These are phyloP conservation scores for Fusarium sacchari DNA, from an alignment of 2,329 filamentous ascomycete genomes.

Conservation along the genomic window DNA sequence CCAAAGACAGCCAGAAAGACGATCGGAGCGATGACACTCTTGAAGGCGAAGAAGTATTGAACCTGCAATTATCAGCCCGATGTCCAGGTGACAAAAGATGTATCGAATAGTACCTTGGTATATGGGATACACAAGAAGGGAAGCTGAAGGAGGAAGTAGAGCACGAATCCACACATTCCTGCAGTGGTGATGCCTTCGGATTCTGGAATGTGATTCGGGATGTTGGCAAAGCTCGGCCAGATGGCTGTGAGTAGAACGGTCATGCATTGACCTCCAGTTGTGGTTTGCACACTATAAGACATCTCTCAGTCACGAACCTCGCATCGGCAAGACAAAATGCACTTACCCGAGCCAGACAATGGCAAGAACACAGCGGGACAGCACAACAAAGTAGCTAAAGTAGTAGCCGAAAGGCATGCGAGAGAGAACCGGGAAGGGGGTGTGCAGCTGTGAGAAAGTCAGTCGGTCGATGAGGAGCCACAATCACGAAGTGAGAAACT, in stretches of 20 bases:
- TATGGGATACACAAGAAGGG: slow-evolving; percentile 6
- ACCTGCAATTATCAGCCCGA: neutral
- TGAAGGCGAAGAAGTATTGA: slow-evolving; percentile 7
- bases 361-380: slow-evolving; percentile 9
- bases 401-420: slow-evolving; percentile 13
- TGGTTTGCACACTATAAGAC: slow-evolving; percentile 1
- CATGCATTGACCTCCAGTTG: slow-evolving; percentile 15
- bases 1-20: slow-evolving; percentile 3
- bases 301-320: neutral
- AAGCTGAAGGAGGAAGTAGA: slow-evolving; percentile 12
- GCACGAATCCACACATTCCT: neutral
- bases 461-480: neutral
- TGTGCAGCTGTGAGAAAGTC: neutral
- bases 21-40: slow-evolving; percentile 1
- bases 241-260: slow-evolving; percentile 6
- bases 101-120: neutral
- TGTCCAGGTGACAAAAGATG: rapidly evolving
- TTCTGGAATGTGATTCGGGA: slow-evolving; percentile 1
- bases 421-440: slow-evolving; percentile 4
- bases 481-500: neutral
- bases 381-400: slow-evolving; percentile 8
- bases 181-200: neutral
- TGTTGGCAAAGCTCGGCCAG: slow-evolving; percentile 13
- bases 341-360: slow-evolving; percentile 10
- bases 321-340: neutral